These are phyloP conservation scores for Blepharisma japonicum DNA, from an alignment of 73 alveolate genomes.

Conservation along the genomic window DNA sequence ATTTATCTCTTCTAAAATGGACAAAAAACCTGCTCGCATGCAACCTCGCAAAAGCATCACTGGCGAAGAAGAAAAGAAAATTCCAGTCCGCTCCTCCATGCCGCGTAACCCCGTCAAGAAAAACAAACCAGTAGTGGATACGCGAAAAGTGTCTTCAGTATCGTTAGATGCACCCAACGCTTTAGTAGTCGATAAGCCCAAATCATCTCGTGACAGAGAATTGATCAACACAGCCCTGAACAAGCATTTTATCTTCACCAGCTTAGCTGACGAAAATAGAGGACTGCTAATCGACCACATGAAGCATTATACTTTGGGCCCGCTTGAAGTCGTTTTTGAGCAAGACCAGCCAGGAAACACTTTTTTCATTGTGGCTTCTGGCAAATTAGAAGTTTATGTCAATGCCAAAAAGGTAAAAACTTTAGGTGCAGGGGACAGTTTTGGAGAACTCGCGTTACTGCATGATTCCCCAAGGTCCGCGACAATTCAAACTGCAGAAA, in stretches of 20 bases:
- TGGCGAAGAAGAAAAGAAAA: too few species aligned
- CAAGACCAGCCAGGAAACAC: conserved; percentile 1
- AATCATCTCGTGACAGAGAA: neutral
- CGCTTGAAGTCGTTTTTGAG: neutral
- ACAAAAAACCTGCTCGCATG: too few species aligned
- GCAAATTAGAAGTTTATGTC: conserved; percentile 2
- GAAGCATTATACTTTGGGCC: conserved; percentile 2
- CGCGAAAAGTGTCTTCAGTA: too few species aligned
- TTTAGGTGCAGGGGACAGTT: conserved; percentile 69
- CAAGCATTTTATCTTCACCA: conserved; percentile 6
- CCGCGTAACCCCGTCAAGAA: too few species aligned
- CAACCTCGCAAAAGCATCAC: too few species aligned
- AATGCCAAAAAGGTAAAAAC: neutral
- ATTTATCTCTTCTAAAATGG: too few species aligned
- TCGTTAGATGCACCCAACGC: conserved; percentile 5
- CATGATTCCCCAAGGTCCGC: conserved; percentile 89
- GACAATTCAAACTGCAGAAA: conserved; percentile 65
- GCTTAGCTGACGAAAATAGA: conserved; percentile 13
- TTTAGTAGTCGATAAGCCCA: neutral
- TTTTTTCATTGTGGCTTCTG: neutral
- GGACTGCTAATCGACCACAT: neutral
- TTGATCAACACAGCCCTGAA: neutral
- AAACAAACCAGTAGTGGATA: too few species aligned
- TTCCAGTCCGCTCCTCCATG: too few species aligned
- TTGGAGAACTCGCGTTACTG: conserved; percentile 93